phyloP scores from a whole-genome alignment of 2,329 filamentous ascomycete species.

The Penicillium brasilianum region DNA sequence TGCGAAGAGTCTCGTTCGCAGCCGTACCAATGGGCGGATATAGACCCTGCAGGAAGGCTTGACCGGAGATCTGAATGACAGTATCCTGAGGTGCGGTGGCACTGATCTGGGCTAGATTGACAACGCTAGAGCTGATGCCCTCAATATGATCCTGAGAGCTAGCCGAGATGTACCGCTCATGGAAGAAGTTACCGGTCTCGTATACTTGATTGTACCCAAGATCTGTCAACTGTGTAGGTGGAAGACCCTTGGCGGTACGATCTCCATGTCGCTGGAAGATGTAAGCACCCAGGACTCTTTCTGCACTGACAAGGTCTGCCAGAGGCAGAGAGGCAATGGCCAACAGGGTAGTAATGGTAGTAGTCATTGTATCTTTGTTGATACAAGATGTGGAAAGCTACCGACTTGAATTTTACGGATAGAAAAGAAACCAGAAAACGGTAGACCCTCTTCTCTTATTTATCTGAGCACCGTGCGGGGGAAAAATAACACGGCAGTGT shows the following conservation, averaged over 20 bases:
- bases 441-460: not conserved
- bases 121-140: slow-evolving; percentile 67
- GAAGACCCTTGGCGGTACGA: slow-evolving; percentile 73
- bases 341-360: not conserved
- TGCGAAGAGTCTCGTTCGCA: slow-evolving; percentile 67
- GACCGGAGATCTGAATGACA: slow-evolving; percentile 77
- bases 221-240: slow-evolving; percentile 72
- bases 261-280: slow-evolving; percentile 89
- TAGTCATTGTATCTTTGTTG: not conserved
- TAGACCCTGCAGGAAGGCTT: slow-evolving; percentile 81
- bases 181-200: slow-evolving; percentile 73
- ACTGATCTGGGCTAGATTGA: slow-evolving; percentile 69
- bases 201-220: slow-evolving; percentile 76
- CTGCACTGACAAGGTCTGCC: slow-evolving; percentile 41
- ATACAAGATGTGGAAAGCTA: no score
- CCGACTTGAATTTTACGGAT: not conserved
- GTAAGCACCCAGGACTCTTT: slow-evolving; percentile 77
- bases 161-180: slow-evolving; percentile 70
- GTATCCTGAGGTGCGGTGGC: slow-evolving; percentile 73
- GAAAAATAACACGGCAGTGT: not conserved
- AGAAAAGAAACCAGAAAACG: not conserved
- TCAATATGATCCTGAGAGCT: slow-evolving; percentile 63
- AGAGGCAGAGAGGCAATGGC: slow-evolving; percentile 3
- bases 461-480: not conserved
- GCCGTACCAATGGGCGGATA: slow-evolving; percentile 73